Conservation (phyloP, 495 filamentous ascomycete species). For the Neurospora sp. region DNA sequence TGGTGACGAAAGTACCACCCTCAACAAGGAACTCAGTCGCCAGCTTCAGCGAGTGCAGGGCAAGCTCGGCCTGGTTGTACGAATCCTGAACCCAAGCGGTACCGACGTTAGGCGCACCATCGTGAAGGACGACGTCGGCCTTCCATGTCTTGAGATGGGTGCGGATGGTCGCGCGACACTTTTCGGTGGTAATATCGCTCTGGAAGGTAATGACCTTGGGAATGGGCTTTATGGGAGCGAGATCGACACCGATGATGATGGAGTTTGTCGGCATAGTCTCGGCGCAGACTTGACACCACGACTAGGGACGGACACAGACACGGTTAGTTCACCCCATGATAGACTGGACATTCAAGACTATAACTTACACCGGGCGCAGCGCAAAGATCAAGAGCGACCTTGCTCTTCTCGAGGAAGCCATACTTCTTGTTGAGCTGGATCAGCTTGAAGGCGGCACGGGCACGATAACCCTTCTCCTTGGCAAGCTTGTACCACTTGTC, state of each 20-base stretch:
- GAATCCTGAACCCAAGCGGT: slow-evolving; percentile 97
- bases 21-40: slow-evolving; percentile 88
- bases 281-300: slow-evolving; percentile 97
- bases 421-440: slow-evolving; percentile 99
- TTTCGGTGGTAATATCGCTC: slow-evolving; percentile 95
- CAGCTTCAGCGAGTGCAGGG: slow-evolving; percentile 79
- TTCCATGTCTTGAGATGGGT: slow-evolving; percentile 94
- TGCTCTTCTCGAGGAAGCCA: slow-evolving; percentile 93
- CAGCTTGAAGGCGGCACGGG: slow-evolving; percentile 94
- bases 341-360: neutral
- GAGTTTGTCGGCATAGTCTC: slow-evolving; percentile 87
- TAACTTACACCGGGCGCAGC: slow-evolving; percentile 80
- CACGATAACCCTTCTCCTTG: slow-evolving; percentile 97
- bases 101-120: slow-evolving; percentile 97
- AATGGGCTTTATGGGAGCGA: slow-evolving; percentile 92
- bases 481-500: slow-evolving; percentile 89
- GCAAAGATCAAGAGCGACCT: slow-evolving; percentile 92
- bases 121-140: slow-evolving; percentile 93
- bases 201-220: slow-evolving; percentile 91
- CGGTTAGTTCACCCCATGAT: neutral
- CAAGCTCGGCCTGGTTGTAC: slow-evolving; percentile 94
- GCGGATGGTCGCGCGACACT: slow-evolving; percentile 85
- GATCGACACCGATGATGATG: slow-evolving; percentile 90
- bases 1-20: slow-evolving; percentile 92
- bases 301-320: slow-evolving; percentile 36